Conservation (phyloP, 371 early-diverging fungal species). For the Mortierella sp. region DNA sequence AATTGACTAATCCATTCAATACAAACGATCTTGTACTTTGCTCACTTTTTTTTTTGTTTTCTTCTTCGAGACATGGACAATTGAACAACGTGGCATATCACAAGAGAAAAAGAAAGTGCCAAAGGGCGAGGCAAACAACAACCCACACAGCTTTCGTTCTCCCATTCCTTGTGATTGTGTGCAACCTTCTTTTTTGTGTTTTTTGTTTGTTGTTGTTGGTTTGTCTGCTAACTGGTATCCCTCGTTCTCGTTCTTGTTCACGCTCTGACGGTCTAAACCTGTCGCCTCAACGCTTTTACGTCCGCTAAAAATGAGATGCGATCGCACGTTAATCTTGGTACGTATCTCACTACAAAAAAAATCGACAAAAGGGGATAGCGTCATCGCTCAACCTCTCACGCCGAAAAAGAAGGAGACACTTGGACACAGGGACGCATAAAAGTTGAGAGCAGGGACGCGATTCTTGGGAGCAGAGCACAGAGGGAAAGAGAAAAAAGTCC, state of each 20-base stretch:
- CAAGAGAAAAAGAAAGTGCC: too few relatives aligned
- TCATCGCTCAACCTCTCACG: slow-evolving; percentile 8
- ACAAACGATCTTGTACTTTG: too few relatives aligned
- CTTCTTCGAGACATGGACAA: too few relatives aligned
- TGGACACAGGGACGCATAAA: background rate
- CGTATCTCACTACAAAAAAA: background rate
- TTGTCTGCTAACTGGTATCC: too few relatives aligned
- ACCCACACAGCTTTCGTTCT: background rate
- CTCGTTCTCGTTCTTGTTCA: background rate
- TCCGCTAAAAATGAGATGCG: background rate
- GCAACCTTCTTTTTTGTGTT: background rate
- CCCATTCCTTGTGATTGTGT: background rate
- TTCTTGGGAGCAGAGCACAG: background rate
- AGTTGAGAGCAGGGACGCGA: background rate
- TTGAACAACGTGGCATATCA: too few relatives aligned
- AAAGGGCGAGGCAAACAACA: background rate
- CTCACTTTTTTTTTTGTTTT: too few relatives aligned
- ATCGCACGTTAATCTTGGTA: too few relatives aligned
- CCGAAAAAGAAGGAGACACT: too few relatives aligned
- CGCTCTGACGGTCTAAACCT: background rate
- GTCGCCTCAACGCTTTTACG: too few relatives aligned
- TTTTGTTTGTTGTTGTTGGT: background rate
- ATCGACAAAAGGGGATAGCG: background rate
- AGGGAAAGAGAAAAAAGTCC: background rate
- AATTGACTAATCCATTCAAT: too few relatives aligned